phyloP scores from a whole-genome alignment of 2,329 filamentous ascomycete species.

The Stagonosporopsis vannaccii region DNA sequence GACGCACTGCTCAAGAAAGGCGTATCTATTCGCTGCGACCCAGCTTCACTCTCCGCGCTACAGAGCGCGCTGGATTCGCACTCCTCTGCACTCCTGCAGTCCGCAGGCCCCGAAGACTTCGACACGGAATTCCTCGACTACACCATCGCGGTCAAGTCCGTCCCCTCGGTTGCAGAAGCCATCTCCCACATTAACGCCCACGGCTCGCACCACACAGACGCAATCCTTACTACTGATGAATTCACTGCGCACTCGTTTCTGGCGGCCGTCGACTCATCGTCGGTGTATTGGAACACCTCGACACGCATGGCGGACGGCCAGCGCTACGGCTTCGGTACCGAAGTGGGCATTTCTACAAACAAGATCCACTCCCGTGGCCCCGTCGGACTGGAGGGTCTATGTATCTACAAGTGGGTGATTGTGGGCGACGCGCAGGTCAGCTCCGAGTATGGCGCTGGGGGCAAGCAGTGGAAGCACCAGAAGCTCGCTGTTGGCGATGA shows the following conservation, averaged over 20 bases:
- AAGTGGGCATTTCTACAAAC: slow-evolving; percentile 98
- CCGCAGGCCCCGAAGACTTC: slow-evolving; percentile 75
- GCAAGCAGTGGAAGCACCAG: slow-evolving; percentile 65
- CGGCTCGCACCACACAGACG: slow-evolving; percentile 93
- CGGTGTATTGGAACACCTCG: slow-evolving; percentile 96
- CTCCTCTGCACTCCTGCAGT: slow-evolving; percentile 61
- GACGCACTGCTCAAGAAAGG: slow-evolving; percentile 76
- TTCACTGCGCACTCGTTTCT: slow-evolving; percentile 81
- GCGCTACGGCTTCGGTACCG: slow-evolving; percentile 96
- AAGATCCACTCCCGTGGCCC: slow-evolving; percentile 96
- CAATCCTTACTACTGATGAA: slow-evolving; percentile 76
- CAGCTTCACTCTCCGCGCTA: slow-evolving; percentile 70
- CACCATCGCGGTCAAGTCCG: slow-evolving; percentile 81
- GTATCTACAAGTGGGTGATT: slow-evolving; percentile 97
- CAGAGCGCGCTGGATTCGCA: slow-evolving; percentile 54
- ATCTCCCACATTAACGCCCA: slow-evolving; percentile 90
- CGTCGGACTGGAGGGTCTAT: slow-evolving; percentile 91
- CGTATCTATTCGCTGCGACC: slow-evolving; percentile 84
- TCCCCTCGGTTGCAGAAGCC: slow-evolving; percentile 70
- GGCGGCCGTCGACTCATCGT: slow-evolving; percentile 83
- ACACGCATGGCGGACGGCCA: slow-evolving; percentile 96
- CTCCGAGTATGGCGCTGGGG: slow-evolving; percentile 70
- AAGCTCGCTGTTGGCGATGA: slow-evolving; percentile 50
- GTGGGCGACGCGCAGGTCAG: slow-evolving; percentile 84
- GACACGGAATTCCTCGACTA: slow-evolving; percentile 89